Conservation (phyloP, 129 eudicot genomes). For the Flaveria trinervia region DNA sequence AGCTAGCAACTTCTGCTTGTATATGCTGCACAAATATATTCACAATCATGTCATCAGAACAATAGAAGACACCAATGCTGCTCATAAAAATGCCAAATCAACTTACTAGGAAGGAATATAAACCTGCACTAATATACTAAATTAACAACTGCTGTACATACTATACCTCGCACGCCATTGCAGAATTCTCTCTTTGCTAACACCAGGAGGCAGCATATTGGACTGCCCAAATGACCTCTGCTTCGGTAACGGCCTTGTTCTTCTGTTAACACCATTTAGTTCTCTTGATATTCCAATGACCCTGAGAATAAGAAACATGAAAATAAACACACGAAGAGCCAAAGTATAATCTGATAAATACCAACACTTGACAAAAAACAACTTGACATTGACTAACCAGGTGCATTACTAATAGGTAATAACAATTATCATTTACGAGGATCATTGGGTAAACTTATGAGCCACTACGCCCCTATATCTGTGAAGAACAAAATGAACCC, state of each 20-base stretch:
- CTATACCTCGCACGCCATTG: slow-evolving; percentile 68
- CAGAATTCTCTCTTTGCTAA: slow-evolving; percentile 41
- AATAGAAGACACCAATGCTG: neutral
- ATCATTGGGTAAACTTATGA: neutral
- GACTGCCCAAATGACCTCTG: slow-evolving; percentile 53
- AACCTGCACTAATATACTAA: neutral
- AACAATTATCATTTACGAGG: too few species aligned
- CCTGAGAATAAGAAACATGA: slow-evolving; percentile 18
- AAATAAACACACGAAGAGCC: neutral
- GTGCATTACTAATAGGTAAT: too few species aligned
- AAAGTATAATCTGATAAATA: neutral
- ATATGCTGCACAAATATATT: slow-evolving; percentile 53
- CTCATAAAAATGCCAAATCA: neutral
- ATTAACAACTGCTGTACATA: neutral
- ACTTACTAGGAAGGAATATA: neutral
- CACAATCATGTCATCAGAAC: slow-evolving; percentile 20
- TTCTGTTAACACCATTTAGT: slow-evolving; percentile 25
- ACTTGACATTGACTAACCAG: neutral
- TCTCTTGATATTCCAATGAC: slow-evolving; percentile 47
- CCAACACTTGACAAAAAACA: neutral
- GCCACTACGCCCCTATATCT: neutral
- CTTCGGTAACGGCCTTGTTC: slow-evolving; percentile 53
- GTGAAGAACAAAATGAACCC: neutral
- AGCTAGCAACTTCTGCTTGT: slow-evolving; percentile 50
- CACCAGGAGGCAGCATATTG: slow-evolving; percentile 36